Evolutionary conservation across 257 asterid species (phyloP), one percentile per base, ranked within the genome.

Genomic region (Paulownia fortunei): DNA sequence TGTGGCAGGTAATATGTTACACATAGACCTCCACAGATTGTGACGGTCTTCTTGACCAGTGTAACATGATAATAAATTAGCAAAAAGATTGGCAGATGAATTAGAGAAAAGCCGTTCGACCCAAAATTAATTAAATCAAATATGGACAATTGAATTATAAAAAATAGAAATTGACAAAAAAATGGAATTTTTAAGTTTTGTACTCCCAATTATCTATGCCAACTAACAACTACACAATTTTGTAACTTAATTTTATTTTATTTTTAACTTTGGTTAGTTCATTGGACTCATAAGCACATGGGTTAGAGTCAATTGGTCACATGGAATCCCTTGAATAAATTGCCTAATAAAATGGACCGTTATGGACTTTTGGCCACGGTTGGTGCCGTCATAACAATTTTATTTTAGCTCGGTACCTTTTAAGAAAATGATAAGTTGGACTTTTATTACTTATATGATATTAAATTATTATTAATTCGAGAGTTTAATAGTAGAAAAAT

Each of bases 281-380:
- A 71, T 72, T 64, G 52, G 27, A 34, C n/a, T 19, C 3, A 37
- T 36, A 9, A 6, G 76, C 63, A 77, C 70, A 68, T 69, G 76
- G 80, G 18, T n/a, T 36, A 24, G 65, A 6, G 72, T 30, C 76
- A 76, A 76, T 67, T 76, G 37, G 41, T 54, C 83, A 72, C 79
- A 52, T 72, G 74, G 27, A 42, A 16, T 26, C 34, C 47, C 27
- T 44, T 27, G 24, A 63, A 58, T 39, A 6, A 77, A 10, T 73
- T 63, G 44, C 73, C 74, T n/a, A 37, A 54, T 30, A 44, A 78
- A 41, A 79, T 73, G 76, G 63, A 6, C 76, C 56, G 42, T 72
- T 64, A 13, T 58, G 42, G 55, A 73, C 15, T 62, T 62, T 62
- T 51, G 4, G 44, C 65, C 52, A 62, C 51, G 32, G 19, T 32